Percentiles rank a stretch among this genome's conserved stretches.
These are phyloP conservation scores for Prunus persica DNA, from an alignment of 306 rosid genomes.

Conservation along the genomic window Prunus_persica_NCBIv2 NC_034014.1:8301501-8302000, in stretches of 20 bases:
- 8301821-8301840: not conserved
- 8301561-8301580: not conserved
- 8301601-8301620: not conserved
- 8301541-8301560: conserved; percentile 30
- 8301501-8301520: conserved; percentile 97
- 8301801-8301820: not conserved
- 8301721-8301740: not conserved
- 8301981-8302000: conserved; percentile 85
- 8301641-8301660: not conserved
- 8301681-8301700: not conserved
- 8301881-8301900: not conserved
- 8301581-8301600: not conserved
- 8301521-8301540: conserved; percentile 85
- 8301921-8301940: not conserved
- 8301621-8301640: not conserved
- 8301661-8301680: not conserved
- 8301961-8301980: conserved; percentile 60
- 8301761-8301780: not conserved
- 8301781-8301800: not conserved
- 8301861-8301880: not conserved
- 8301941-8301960: conserved; percentile 1
- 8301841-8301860: not conserved
- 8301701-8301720: not conserved
- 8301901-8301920: not conserved
- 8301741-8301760: not conserved